These are phyloP conservation scores for Inosperma sp. DNA, from an alignment of 768 basidiomycete species.

Conservation along the genomic window DNA sequence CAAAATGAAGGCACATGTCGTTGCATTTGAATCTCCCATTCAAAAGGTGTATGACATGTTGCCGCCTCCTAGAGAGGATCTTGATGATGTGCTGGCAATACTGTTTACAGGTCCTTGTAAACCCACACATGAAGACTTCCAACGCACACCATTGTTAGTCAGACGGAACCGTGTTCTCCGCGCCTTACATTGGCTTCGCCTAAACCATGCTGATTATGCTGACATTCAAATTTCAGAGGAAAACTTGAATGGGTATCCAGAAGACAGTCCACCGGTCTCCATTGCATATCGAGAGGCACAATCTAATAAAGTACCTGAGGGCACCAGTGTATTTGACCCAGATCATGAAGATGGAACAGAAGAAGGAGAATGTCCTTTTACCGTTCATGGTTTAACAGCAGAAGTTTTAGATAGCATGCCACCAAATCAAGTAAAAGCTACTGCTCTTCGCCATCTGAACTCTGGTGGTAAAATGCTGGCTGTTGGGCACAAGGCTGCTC, in stretches of 20 bases:
- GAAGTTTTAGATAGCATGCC: conserved; percentile 18
- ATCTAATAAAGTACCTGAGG: conserved; percentile 8
- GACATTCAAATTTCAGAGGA: conserved; percentile 19
- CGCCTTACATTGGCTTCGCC: conserved; percentile 11
- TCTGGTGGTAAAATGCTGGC: no score
- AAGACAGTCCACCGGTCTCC: conserved; percentile 18
- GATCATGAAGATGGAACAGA: no score
- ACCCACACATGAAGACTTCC: not conserved
- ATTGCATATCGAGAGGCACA: conserved; percentile 1
- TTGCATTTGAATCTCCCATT: no score
- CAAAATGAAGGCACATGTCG: conserved; percentile 24
- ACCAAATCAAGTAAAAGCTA: conserved; percentile 12
- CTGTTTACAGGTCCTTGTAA: no score
- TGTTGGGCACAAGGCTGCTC: conserved; percentile 21
- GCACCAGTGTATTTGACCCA: no score
- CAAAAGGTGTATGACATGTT: no score
- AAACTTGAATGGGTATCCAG: conserved; percentile 19
- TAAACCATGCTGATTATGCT: conserved; percentile 10
- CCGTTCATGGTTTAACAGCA: conserved; percentile 34
- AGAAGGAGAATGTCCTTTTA: conserved; percentile 33
- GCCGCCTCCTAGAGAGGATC: no score
- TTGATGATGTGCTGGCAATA: conserved; percentile 25
- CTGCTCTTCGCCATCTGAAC: conserved; percentile 26
- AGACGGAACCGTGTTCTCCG: not conserved
- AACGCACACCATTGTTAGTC: conserved; percentile 11